These are phyloP conservation scores for Ophiostoma australiae DNA, from an alignment of 2,329 filamentous ascomycete genomes.

Conservation along the genomic window DNA sequence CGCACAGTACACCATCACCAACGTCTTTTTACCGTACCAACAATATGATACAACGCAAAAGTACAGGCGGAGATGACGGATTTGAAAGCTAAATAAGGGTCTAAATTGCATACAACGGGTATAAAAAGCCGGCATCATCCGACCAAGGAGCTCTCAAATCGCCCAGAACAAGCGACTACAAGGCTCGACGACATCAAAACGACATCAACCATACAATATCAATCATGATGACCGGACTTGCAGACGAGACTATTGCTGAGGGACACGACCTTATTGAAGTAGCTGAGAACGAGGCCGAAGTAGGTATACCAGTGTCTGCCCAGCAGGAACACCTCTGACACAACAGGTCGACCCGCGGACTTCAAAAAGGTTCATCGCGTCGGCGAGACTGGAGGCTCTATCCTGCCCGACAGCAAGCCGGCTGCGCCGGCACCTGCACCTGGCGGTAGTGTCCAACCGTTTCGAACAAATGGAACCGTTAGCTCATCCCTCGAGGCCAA, in stretches of 20 bases:
- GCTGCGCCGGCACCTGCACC: neutral
- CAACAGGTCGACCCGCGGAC: constrained; percentile 15
- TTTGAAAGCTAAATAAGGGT: neutral
- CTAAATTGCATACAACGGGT: neutral
- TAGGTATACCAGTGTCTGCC: neutral
- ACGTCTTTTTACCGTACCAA: neutral
- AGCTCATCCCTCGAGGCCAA: neutral
- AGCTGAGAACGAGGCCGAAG: constrained; percentile 19
- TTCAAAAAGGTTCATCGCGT: constrained; percentile 19
- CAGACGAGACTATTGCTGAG: constrained; percentile 13
- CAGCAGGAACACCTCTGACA: neutral
- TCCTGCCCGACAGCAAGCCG: constrained; percentile 2
- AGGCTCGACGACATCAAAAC: neutral
- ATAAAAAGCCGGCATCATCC: neutral
- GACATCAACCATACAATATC: neutral
- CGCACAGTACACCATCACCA: neutral
- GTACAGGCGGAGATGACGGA: neutral
- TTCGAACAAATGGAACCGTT: neutral
- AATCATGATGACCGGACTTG: constrained; percentile 17
- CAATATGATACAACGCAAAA: neutral
- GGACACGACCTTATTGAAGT: constrained; percentile 19
- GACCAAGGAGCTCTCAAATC: neutral
- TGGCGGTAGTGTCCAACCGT: neutral
- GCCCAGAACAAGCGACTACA: neutral
- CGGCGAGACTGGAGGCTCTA: constrained; percentile 12